Conservation (phyloP, 2,329 filamentous ascomycete species). For the Stachybotrys chartarum region DNA sequence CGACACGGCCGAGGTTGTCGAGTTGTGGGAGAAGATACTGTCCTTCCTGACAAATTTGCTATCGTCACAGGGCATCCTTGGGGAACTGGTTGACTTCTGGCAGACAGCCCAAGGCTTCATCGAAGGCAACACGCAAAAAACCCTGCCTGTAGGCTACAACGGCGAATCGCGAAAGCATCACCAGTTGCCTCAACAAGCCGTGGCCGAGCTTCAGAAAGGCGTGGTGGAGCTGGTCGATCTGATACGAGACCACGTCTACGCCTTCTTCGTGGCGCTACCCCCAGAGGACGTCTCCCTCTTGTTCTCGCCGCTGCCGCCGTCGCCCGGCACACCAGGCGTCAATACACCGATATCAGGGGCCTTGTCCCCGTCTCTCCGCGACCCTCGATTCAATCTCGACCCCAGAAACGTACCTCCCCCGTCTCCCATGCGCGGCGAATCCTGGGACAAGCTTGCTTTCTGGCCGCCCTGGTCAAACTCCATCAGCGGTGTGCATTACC, state of each 20-base stretch:
- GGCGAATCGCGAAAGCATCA: slow-evolving; percentile 78
- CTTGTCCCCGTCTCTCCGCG: slow-evolving; percentile 41
- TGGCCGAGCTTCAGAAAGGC: slow-evolving; percentile 67
- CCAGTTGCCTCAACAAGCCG: slow-evolving; percentile 63
- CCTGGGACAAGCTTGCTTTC: slow-evolving; percentile 92
- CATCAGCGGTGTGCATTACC: slow-evolving; percentile 82
- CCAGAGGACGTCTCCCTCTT: slow-evolving; percentile 85
- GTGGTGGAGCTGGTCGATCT: slow-evolving; percentile 76
- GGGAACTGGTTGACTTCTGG: slow-evolving; percentile 91
- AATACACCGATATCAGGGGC: slow-evolving; percentile 36
- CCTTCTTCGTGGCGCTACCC: slow-evolving; percentile 82
- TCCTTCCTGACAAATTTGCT: slow-evolving; percentile 67
- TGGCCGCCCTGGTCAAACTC: slow-evolving; percentile 94
- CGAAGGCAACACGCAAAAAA: slow-evolving; percentile 73
- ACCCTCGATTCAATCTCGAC: slow-evolving; percentile 75
- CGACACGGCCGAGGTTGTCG: slow-evolving; percentile 75
- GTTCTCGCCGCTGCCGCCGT: slow-evolving; percentile 70
- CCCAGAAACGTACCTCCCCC: slow-evolving; percentile 67
- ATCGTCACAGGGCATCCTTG: slow-evolving; percentile 72
- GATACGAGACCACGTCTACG: slow-evolving; percentile 69
- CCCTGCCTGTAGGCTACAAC: slow-evolving; percentile 73
- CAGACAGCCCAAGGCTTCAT: slow-evolving; percentile 87
- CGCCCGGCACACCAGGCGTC: slow-evolving; percentile 35
- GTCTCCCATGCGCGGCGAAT: slow-evolving; percentile 70
- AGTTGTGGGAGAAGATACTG: slow-evolving; percentile 87